A percentile compares a stretch with the other conserved stretches of the same genome.
Conservation (phyloP, 169 alveolate species). For the Plasmodium blacklocki region DNA sequence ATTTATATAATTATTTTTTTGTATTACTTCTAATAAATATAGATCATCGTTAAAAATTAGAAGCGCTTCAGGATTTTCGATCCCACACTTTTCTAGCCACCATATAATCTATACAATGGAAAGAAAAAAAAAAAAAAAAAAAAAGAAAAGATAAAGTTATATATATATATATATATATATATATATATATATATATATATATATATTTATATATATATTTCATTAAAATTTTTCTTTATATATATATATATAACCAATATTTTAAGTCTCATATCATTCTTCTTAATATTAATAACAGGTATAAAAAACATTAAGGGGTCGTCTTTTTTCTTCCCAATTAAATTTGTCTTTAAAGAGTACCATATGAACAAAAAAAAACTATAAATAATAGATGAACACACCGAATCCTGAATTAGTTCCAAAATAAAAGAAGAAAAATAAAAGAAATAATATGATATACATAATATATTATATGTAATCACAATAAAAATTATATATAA, state of each 20-base stretch:
- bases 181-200: background rate
- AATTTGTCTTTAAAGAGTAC: constrained; percentile 55
- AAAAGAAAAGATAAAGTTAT: background rate
- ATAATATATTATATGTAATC: background rate
- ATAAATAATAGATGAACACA: constrained; percentile 65
- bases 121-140: constrained; percentile 9
- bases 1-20: background rate
- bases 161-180: background rate
- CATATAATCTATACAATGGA: constrained; percentile 30
- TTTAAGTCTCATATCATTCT: constrained; percentile 64
- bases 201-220: background rate
- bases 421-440: background rate
- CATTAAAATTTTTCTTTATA: too few relatives aligned
- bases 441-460: background rate
- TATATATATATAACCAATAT: constrained; percentile 26
- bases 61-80: constrained; percentile 44
- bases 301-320: constrained; percentile 47
- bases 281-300: constrained; percentile 75
- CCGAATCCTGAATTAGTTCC: constrained; percentile 53
- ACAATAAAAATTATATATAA: background rate
- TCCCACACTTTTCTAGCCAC: constrained; percentile 71
- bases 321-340: constrained; percentile 5
- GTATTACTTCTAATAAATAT: constrained; percentile 55
- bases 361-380: constrained; percentile 74
- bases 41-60: constrained; percentile 58